Evolutionary conservation across 768 basidiomycete genomes (phyloP).

Genomic region (Leccinellum luteum): DNA sequence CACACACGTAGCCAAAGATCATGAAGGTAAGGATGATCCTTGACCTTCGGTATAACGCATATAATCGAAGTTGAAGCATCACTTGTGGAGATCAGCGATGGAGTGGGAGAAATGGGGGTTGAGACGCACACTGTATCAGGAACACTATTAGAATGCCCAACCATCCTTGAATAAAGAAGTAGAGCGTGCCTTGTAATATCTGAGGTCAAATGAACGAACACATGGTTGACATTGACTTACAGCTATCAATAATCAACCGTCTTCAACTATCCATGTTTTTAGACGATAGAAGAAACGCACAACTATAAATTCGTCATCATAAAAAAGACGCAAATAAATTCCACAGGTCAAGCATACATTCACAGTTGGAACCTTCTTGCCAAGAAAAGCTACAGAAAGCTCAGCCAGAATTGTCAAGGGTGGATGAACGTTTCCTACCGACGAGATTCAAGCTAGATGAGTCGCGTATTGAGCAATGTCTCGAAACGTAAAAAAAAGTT

Average conservation of each 20-base stretch:
- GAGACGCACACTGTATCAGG: slow-evolving; percentile 9
- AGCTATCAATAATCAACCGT: background rate
- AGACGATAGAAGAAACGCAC: slow-evolving; percentile 6
- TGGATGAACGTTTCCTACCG: background rate
- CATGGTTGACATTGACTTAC: background rate
- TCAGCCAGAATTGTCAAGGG: background rate
- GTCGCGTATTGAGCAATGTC: background rate
- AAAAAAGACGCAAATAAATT: background rate
- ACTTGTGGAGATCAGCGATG: slow-evolving; percentile 3
- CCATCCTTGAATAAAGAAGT: slow-evolving; percentile 11
- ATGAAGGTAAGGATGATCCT: slow-evolving; percentile 6
- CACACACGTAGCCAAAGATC: slow-evolving; percentile 8
- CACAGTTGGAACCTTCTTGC: background rate
- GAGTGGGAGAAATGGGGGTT: background rate
- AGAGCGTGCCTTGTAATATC: slow-evolving; percentile 1
- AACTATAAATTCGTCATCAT: slow-evolving; percentile 9
- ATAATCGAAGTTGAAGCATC: slow-evolving; percentile 16
- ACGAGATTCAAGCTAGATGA: slow-evolving; percentile 11
- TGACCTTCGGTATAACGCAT: slow-evolving; percentile 10
- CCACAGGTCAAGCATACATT: slow-evolving; percentile 6
- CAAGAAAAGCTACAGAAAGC: slow-evolving; percentile 13
- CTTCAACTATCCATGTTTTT: background rate
- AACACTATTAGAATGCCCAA: background rate
- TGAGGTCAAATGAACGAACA: background rate
- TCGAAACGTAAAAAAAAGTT: background rate